These are phyloP conservation scores for Eutrema japonicum DNA, from an alignment of 345 rosid species.

Conservation along the genomic window DNA sequence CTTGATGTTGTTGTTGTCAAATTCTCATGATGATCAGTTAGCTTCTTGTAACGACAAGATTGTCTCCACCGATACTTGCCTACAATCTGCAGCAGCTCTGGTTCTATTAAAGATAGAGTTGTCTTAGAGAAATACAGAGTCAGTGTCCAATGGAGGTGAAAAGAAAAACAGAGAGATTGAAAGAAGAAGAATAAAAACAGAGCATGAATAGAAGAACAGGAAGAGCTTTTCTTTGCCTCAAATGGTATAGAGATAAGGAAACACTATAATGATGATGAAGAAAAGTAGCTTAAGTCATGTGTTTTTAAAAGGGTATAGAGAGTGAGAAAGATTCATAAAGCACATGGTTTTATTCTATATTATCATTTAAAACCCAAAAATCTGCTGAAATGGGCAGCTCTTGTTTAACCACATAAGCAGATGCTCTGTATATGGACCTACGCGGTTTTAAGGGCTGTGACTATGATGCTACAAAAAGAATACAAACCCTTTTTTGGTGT, in stretches of 20 bases:
- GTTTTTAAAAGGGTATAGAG: constrained; percentile 29
- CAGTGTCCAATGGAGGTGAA: not conserved
- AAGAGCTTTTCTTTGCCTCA: not conserved
- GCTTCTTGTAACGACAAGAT: constrained; percentile 53
- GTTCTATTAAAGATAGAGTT: not conserved
- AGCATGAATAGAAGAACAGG: constrained; percentile 2
- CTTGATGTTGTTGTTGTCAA: constrained; percentile 31
- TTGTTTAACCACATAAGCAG: constrained; percentile 41
- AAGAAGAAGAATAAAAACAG: not conserved
- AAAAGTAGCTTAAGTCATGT: constrained; percentile 27
- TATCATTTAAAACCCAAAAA: constrained; percentile 21
- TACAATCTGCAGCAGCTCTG: constrained; percentile 34
- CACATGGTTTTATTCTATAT: constrained; percentile 43
- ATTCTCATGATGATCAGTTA: constrained; percentile 32
- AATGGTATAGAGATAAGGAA: constrained; percentile 26
- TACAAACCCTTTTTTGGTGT: constrained; percentile 27
- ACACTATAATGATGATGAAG: constrained; percentile 18
- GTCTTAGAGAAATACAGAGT: constrained; percentile 5
- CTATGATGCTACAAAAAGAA: constrained; percentile 33
- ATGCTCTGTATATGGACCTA: constrained; percentile 48
- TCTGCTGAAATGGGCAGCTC: constrained; percentile 32
- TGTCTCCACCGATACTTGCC: constrained; percentile 42
- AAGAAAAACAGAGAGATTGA: not conserved
- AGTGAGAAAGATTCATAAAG: constrained; percentile 41
- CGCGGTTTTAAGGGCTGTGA: constrained; percentile 26